A percentile compares a stretch with the other conserved stretches of the same genome.
phyloP scores from a whole-genome alignment of 148 eudicot genomes.

The Polygonum aviculare region DNA sequence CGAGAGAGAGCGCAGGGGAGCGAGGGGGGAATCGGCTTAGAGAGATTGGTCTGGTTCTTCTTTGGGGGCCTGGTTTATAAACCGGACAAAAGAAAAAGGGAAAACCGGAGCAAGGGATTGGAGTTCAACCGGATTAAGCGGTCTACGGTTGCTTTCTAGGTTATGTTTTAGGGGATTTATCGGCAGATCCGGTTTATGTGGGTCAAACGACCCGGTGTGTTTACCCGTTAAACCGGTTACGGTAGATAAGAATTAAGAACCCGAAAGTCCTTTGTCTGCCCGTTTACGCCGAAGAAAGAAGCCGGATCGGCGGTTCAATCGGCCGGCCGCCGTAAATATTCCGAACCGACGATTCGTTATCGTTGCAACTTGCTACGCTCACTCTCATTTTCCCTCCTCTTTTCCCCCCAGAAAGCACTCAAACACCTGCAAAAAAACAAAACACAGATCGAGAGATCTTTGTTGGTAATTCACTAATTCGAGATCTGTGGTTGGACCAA shows the following conservation, averaged over 20 bases:
- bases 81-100: not conserved
- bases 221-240: slow-evolving; percentile 8
- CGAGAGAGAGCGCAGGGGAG: not conserved
- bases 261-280: not conserved
- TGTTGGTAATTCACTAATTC: not conserved
- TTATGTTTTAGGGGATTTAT: not conserved
- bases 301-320: slow-evolving; percentile 10
- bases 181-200: slow-evolving; percentile 10
- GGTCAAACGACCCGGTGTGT: slow-evolving; percentile 4
- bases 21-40: slow-evolving; percentile 6
- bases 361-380: not conserved
- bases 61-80: not conserved
- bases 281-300: not conserved
- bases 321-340: slow-evolving; percentile 10
- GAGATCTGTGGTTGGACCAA: not conserved
- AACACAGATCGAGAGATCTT: not conserved
- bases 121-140: slow-evolving; percentile 10
- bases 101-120: slow-evolving; percentile 12
- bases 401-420: not conserved
- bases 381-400: not conserved
- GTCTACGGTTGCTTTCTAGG: slow-evolving; percentile 4
- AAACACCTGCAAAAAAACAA: not conserved
- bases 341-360: slow-evolving; percentile 10
- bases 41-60: slow-evolving; percentile 1
- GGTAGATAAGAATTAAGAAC: not conserved